These are phyloP conservation scores for Phialocephala sp. DNA, from an alignment of 2,329 filamentous ascomycete genomes.

Conservation along the genomic window DNA sequence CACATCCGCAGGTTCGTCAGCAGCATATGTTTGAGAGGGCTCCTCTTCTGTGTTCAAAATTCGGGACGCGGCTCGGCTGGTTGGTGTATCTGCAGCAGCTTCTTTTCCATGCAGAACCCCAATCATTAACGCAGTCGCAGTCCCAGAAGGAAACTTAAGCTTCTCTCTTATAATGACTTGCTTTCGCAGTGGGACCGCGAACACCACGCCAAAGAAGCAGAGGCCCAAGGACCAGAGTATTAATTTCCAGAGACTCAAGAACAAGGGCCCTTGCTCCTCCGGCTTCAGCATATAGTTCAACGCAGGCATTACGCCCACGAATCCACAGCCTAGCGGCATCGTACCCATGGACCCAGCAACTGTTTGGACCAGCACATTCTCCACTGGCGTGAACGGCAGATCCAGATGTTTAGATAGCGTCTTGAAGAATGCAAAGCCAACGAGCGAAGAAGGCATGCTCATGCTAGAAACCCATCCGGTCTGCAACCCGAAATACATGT, in stretches of 20 bases:
- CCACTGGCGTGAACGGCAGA: slow-evolving; percentile 88
- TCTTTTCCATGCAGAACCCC: slow-evolving; percentile 79
- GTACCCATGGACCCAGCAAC: slow-evolving; percentile 95
- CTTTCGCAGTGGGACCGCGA: slow-evolving; percentile 86
- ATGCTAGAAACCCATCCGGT: slow-evolving; percentile 83
- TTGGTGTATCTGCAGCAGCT: slow-evolving; percentile 27
- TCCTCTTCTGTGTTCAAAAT: slow-evolving; percentile 11
- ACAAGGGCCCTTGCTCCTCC: slow-evolving; percentile 79
- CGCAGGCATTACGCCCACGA: slow-evolving; percentile 92
- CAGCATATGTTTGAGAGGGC: slow-evolving; percentile 14
- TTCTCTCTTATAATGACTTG: slow-evolving; percentile 95
- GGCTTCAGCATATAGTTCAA: slow-evolving; percentile 82
- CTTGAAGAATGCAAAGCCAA: slow-evolving; percentile 95
- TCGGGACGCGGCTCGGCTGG: slow-evolving; percentile 9
- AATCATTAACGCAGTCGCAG: slow-evolving; percentile 93
- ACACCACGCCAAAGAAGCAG: slow-evolving; percentile 96
- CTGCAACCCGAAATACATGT: slow-evolving; percentile 99
- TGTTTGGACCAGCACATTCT: slow-evolving; percentile 96
- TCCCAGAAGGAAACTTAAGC: slow-evolving; percentile 92
- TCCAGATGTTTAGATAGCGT: slow-evolving; percentile 73
- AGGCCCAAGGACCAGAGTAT: slow-evolving; percentile 91
- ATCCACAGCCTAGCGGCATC: slow-evolving; percentile 94
- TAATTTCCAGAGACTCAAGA: slow-evolving; percentile 75
- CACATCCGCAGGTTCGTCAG: slow-evolving; percentile 27
- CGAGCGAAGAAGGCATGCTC: slow-evolving; percentile 94